These are phyloP conservation scores for Colletotrichum lini DNA, from an alignment of 2,329 filamentous ascomycete species.

Conservation along the genomic window DNA sequence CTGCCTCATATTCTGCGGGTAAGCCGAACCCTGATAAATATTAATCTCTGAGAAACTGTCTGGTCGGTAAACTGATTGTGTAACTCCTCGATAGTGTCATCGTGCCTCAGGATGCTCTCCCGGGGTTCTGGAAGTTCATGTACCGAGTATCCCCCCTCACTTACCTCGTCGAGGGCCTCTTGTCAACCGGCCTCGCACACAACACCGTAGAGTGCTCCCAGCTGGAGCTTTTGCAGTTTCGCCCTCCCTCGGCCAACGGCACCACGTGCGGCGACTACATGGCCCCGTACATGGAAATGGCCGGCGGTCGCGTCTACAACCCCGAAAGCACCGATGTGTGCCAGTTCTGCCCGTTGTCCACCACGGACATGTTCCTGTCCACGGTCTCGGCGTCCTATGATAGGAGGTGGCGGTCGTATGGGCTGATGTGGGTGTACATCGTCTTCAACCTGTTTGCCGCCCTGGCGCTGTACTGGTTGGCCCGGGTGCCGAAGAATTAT, in stretches of 20 bases:
- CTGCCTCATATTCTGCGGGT: constrained; percentile 70
- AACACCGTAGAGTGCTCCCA: constrained; percentile 45
- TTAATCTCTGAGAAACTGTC: no score
- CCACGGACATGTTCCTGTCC: constrained; percentile 56
- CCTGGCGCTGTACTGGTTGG: constrained; percentile 63
- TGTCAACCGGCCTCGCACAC: constrained; percentile 51
- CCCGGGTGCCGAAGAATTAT: constrained; percentile 49
- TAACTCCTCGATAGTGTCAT: constrained; percentile 65
- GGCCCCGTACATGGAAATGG: constrained; percentile 54
- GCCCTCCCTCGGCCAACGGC: constrained; percentile 49
- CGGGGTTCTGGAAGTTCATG: constrained; percentile 77
- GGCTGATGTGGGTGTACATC: constrained; percentile 67
- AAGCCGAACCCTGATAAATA: not conserved
- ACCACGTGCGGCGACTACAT: constrained; percentile 68
- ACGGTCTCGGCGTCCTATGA: constrained; percentile 59
- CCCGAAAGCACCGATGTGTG: constrained; percentile 58
- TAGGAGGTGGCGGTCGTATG: constrained; percentile 68
- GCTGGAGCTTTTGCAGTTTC: constrained; percentile 67
- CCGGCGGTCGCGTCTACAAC: constrained; percentile 66
- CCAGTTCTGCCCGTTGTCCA: constrained; percentile 56
- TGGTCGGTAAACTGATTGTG: no score
- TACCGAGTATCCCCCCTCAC: constrained; percentile 78
- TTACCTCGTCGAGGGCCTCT: constrained; percentile 75
- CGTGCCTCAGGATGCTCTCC: constrained; percentile 68
- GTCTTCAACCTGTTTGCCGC: constrained; percentile 65